Percentiles rank a stretch among this genome's conserved stretches.
Evolutionary conservation across 768 basidiomycete species (phyloP).

Genomic region (Hortiboletus campestris): DNA sequence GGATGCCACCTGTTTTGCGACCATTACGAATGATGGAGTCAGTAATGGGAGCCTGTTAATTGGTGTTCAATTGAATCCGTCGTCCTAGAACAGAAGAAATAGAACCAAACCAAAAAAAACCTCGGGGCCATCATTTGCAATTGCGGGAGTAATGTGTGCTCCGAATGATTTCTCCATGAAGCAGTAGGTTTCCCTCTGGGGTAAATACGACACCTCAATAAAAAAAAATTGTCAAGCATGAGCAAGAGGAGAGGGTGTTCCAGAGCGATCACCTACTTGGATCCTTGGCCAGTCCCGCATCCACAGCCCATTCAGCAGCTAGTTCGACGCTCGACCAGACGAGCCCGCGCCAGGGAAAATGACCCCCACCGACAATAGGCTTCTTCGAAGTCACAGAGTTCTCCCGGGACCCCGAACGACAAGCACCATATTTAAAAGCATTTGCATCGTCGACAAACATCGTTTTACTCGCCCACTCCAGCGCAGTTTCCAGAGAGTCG

Average conservation of each 20-base stretch:
- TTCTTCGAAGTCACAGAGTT: conserved; percentile 82
- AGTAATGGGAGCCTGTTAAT: conserved; percentile 71
- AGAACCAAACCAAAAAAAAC: conserved; percentile 67
- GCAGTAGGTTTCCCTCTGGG: conserved; percentile 58
- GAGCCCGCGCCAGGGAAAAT: conserved; percentile 72
- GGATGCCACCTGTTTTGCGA: conserved; percentile 69
- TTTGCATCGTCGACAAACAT: conserved; percentile 62
- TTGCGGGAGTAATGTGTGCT: conserved; percentile 71
- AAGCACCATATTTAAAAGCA: conserved; percentile 72
- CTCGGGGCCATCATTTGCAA: conserved; percentile 74
- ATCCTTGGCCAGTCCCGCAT: conserved; percentile 71
- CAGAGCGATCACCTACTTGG: conserved; percentile 43
- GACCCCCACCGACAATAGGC: conserved; percentile 81
- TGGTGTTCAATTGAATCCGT: conserved; percentile 13
- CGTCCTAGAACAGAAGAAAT: conserved; percentile 6
- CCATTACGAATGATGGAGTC: conserved; percentile 74
- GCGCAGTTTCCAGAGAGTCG: conserved; percentile 89
- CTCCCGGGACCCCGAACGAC: conserved; percentile 87
- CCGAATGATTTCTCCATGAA: conserved; percentile 71
- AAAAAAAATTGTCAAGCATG: conserved; percentile 23
- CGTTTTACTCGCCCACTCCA: conserved; percentile 62
- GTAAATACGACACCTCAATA: no score
- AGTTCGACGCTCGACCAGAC: conserved; percentile 73
- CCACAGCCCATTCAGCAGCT: conserved; percentile 78
- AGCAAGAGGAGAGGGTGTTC: neutral